These are phyloP conservation scores for Cyclocybe aegerita DNA, from an alignment of 768 basidiomycete genomes.

Conservation along the genomic window DNA sequence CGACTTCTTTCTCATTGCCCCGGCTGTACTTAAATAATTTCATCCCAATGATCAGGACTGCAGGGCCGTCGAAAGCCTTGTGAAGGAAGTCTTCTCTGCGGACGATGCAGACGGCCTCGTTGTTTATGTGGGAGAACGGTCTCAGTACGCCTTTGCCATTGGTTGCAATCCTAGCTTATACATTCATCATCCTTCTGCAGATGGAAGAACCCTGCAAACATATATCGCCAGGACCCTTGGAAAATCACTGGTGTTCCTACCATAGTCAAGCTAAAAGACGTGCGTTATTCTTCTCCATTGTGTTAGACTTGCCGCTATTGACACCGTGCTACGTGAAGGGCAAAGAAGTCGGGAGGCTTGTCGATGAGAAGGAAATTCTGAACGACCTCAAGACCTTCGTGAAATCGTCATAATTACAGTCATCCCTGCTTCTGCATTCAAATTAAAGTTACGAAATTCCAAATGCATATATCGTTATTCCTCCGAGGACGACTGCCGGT, in stretches of 20 bases:
- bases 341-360: slow-evolving; percentile 39
- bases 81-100: slow-evolving; percentile 49
- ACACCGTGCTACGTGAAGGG: slow-evolving; percentile 24
- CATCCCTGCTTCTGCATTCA: slow-evolving; percentile 1
- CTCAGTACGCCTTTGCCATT: slow-evolving; percentile 44
- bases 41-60: slow-evolving; percentile 50
- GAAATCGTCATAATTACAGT: slow-evolving; percentile 11
- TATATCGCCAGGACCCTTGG: slow-evolving; percentile 66
- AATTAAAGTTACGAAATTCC: neutral
- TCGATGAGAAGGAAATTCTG: slow-evolving; percentile 37
- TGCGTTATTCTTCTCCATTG: slow-evolving; percentile 30
- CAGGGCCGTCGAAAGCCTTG: slow-evolving; percentile 52
- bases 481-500: slow-evolving; percentile 6
- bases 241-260: slow-evolving; percentile 61
- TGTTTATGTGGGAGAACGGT: slow-evolving; percentile 66
- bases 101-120: slow-evolving; percentile 54
- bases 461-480: neutral
- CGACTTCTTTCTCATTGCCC: neutral
- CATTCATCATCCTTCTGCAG: slow-evolving; percentile 33
- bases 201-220: slow-evolving; percentile 63
- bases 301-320: slow-evolving; percentile 2
- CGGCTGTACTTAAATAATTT: neutral
- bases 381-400: slow-evolving; percentile 29
- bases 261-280: slow-evolving; percentile 58
- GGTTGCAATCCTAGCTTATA: neutral